Evolutionary conservation across 2,329 filamentous ascomycete genomes (phyloP), one percentile per base, ranked within the genome.

Genomic region (Talaromyces sp.): DNA sequence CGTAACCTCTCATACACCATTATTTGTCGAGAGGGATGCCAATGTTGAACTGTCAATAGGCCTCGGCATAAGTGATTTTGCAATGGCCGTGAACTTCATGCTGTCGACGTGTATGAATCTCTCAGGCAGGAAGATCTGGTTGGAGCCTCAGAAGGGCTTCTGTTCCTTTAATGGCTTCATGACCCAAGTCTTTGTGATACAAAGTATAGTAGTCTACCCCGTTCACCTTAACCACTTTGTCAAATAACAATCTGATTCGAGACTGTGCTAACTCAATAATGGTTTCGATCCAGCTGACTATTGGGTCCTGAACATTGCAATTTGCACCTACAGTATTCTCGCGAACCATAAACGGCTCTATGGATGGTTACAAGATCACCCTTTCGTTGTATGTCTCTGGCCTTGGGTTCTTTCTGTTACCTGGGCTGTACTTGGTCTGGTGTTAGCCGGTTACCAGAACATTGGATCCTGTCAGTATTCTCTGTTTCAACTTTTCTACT

Each of bases 141-240:
- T 31, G 7, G 53, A 56, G 40, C 43, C 53, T 19, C 53, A 36
- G 19, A 36, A 56, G 17, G 28, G n/a, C 10, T 56, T 56, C n/a
- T 56, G 53, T 39, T 46, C 40, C 4, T 46, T 48, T 22, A 56
- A 56, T 31, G 53, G 53, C 19, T 56, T 56, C 41, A 46, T 56
- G 41, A 56, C 53, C 19, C 53, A 56, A 31, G 53, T 56, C n/a
- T 56, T 56, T 48, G 53, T 56, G 41, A 56, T 56, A 37, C 53
- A 56, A 48, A 56, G 53, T 48, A 56, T 4, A 28, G 25, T 46
- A 6, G 31, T 37, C 13, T 21, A 11, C 10, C 11, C 5, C 21
- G 11, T 4, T 45, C 15, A 19, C 11, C 31, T 36, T 8, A n/a
- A 10, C 1, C 11, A 11, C 1, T n/a, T n/a, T 2, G 2, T 8